Evolutionary conservation across 345 rosid genomes (phyloP).

Genomic region (Aegle marmelos): DNA sequence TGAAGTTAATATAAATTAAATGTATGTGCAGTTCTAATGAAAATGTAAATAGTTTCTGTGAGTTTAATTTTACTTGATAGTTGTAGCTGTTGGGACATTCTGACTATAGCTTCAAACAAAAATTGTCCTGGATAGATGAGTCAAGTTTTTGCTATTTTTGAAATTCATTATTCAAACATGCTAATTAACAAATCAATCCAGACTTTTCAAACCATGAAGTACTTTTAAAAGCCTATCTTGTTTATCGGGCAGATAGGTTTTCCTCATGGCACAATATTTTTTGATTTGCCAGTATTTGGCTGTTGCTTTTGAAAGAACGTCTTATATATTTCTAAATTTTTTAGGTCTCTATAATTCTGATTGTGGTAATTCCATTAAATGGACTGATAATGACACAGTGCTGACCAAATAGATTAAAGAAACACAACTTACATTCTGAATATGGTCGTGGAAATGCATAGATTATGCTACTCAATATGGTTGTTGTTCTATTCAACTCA

Average conservation of each 20-base stretch:
- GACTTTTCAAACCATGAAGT: not conserved
- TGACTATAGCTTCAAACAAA: not conserved
- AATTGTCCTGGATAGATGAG: not conserved
- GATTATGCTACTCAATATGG: not conserved
- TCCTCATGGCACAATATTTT: not conserved
- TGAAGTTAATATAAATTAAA: not conserved
- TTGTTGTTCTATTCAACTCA: constrained; percentile 8
- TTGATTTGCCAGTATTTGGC: not conserved
- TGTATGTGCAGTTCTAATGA: not conserved
- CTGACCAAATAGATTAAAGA: not conserved
- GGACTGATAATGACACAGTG: not conserved
- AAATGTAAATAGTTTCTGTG: not conserved
- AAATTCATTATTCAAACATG: not conserved
- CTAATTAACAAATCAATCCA: not conserved
- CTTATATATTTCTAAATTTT: not conserved
- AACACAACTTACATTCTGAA: not conserved
- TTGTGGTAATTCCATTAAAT: not conserved
- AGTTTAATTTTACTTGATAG: not conserved
- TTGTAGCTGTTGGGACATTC: not conserved
- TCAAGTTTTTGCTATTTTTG: not conserved
- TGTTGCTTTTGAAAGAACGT: not conserved
- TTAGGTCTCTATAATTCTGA: not conserved
- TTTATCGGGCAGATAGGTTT: not conserved
- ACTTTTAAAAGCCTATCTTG: not conserved
- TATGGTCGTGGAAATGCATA: not conserved